phyloP scores from a whole-genome alignment of 805 yeast species.

The Ogataea henricii region DNA sequence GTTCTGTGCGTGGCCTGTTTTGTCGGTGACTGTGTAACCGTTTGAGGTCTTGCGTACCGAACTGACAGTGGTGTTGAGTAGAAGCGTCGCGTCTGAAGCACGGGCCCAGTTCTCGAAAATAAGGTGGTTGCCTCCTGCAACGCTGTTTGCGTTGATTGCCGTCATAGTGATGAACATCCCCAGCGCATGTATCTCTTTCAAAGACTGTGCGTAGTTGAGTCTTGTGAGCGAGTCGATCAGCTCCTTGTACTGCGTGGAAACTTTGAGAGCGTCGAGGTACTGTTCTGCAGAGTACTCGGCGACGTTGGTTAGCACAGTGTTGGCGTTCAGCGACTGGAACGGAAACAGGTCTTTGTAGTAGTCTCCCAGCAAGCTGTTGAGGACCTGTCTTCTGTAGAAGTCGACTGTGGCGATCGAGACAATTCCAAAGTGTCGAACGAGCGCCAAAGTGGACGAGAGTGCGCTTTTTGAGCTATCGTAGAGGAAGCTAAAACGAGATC shows the following conservation, averaged over 20 bases:
- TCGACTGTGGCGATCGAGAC: constrained; percentile 27
- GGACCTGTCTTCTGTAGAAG: constrained; percentile 17
- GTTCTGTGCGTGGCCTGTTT: constrained; percentile 9
- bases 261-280: constrained; percentile 26
- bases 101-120: constrained; percentile 44
- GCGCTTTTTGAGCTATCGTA: constrained; percentile 7
- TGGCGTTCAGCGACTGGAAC: constrained; percentile 30
- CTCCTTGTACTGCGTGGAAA: constrained; percentile 29
- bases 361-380: constrained; percentile 34
- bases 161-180: constrained; percentile 44
- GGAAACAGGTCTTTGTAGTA: constrained; percentile 40
- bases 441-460: constrained; percentile 13
- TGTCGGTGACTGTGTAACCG: constrained; percentile 8
- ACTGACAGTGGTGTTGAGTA: constrained; percentile 34
- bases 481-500: constrained; percentile 28
- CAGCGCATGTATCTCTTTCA: constrained; percentile 44
- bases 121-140: constrained; percentile 48
- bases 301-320: constrained; percentile 23
- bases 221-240: constrained; percentile 44
- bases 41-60: constrained; percentile 14
- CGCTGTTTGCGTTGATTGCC: constrained; percentile 37
- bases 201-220: constrained; percentile 45
- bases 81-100: constrained; percentile 36
- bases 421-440: constrained; percentile 36
- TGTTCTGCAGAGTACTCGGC: constrained; percentile 29